Conservation (phyloP, 495 filamentous ascomycete species). For the Talaromyces trachyspermus region DNA sequence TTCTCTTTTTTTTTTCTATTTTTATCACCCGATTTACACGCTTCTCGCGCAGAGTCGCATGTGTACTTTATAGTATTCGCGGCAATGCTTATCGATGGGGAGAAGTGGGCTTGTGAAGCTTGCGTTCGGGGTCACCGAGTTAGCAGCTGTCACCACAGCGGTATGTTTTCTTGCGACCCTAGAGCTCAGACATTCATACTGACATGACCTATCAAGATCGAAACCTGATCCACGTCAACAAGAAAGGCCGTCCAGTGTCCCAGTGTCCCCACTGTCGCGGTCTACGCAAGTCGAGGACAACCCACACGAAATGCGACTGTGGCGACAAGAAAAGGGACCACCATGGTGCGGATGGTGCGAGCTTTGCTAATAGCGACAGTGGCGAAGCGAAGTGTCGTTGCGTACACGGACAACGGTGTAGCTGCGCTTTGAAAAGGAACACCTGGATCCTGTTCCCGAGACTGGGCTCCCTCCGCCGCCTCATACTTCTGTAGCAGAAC, state of each 20-base stretch:
- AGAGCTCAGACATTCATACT: constrained; percentile 20
- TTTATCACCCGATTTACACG: constrained; percentile 3
- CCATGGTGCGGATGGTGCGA: constrained; percentile 51
- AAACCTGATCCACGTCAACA: constrained; percentile 90
- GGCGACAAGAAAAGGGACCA: constrained; percentile 72
- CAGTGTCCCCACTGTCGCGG: constrained; percentile 97
- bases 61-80: constrained; percentile 35
- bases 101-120: constrained; percentile 90
- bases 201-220: constrained; percentile 55
- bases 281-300: constrained; percentile 93
- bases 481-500: constrained; percentile 41
- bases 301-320: constrained; percentile 96
- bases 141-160: constrained; percentile 86
- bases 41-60: constrained; percentile 30
- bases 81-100: constrained; percentile 76
- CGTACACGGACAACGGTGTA: constrained; percentile 84
- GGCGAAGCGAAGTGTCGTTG: constrained; percentile 66
- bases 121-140: constrained; percentile 90
- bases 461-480: constrained; percentile 40
- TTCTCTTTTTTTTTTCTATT: constrained; percentile 2
- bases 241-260: constrained; percentile 96
- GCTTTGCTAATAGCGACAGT: constrained; percentile 49
- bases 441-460: constrained; percentile 66
- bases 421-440: constrained; percentile 90
- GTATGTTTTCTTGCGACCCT: constrained; percentile 48